Percentiles rank a stretch among this genome's conserved stretches.
These are phyloP conservation scores for Cairneyella variabilis DNA, from an alignment of 495 filamentous ascomycete genomes.

Conservation along the genomic window DNA sequence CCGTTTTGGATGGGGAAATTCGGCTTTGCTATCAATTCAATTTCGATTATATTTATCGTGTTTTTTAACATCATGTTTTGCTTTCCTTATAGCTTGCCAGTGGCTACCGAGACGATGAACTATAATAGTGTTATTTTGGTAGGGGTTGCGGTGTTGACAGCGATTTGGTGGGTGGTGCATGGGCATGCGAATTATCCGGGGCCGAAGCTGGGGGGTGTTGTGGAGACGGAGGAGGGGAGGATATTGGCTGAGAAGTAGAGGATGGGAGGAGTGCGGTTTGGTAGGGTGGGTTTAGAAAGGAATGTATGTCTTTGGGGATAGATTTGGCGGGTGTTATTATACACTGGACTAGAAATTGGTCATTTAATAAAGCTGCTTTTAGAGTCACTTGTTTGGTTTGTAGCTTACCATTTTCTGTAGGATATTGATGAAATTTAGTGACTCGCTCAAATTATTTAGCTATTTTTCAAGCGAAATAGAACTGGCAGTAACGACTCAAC, in stretches of 20 bases:
- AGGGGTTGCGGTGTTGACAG: conserved; percentile 48
- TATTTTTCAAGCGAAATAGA: too few relatives aligned
- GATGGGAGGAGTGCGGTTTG: too few relatives aligned
- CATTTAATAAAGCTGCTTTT: too few relatives aligned
- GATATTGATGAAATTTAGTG: too few relatives aligned
- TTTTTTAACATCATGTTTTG: conserved; percentile 72
- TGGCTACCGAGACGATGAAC: conserved; percentile 60
- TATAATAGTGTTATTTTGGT: conserved; percentile 64
- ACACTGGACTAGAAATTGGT: too few relatives aligned
- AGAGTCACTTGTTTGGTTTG: too few relatives aligned
- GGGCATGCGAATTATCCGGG: conserved; percentile 53
- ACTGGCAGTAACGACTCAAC: too few relatives aligned
- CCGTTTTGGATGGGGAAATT: conserved; percentile 64
- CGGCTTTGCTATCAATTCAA: conserved; percentile 56
- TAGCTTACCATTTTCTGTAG: too few relatives aligned
- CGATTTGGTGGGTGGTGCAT: conserved; percentile 63
- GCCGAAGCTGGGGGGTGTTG: conserved; percentile 40
- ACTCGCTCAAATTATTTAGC: too few relatives aligned
- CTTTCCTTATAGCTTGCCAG: conserved; percentile 61
- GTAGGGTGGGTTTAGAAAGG: too few relatives aligned
- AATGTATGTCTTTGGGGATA: too few relatives aligned
- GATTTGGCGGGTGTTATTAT: too few relatives aligned
- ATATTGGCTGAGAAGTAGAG: conserved; percentile 4
- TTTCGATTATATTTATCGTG: conserved; percentile 60
- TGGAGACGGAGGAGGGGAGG: conserved; percentile 2